These are phyloP conservation scores for Ophiocordyceps camponoti-rufipedis DNA, from an alignment of 2,329 filamentous ascomycete species.

Conservation along the genomic window DNA sequence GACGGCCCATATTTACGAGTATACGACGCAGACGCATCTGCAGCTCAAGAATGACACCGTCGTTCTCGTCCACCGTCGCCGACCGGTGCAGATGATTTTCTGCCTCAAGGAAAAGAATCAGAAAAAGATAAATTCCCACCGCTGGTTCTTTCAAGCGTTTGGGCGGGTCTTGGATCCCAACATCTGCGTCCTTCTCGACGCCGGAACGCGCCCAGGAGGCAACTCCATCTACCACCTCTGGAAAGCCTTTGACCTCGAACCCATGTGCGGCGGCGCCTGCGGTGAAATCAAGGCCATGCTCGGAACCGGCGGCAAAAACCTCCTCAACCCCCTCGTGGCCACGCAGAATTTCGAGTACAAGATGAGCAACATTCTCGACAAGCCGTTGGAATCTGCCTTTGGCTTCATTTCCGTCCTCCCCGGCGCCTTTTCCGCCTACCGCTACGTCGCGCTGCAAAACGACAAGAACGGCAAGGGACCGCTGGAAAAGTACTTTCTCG, in stretches of 20 bases:
- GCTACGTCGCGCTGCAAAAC: not conserved
- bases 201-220: slow-evolving; percentile 82
- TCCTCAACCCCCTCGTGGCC: slow-evolving; percentile 84
- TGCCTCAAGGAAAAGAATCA: slow-evolving; percentile 99
- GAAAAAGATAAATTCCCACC: slow-evolving; percentile 99
- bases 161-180: slow-evolving; percentile 84
- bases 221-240: slow-evolving; percentile 95
- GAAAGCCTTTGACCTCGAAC: slow-evolving; percentile 96
- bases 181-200: slow-evolving; percentile 90
- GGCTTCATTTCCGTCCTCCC: slow-evolving; percentile 95
- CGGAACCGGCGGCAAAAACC: slow-evolving; percentile 62
- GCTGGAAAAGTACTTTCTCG: slow-evolving; percentile 67
- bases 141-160: slow-evolving; percentile 98
- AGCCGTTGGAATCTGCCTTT: slow-evolving; percentile 91
- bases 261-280: slow-evolving; percentile 93
- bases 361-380: slow-evolving; percentile 98
- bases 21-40: slow-evolving; percentile 72
- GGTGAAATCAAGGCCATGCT: slow-evolving; percentile 99
- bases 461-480: not conserved
- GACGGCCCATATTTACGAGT: slow-evolving; percentile 94
- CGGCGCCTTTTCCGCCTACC: slow-evolving; percentile 95
- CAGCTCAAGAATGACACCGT: slow-evolving; percentile 84
- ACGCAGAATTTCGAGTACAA: slow-evolving; percentile 99
- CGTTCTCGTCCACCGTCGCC: slow-evolving; percentile 63
- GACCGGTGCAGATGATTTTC: slow-evolving; percentile 92